Percentiles rank a stretch among this genome's conserved stretches.
Evolutionary conservation across 1,139 yeast species (phyloP).

Genomic region (Pichia sp.): DNA sequence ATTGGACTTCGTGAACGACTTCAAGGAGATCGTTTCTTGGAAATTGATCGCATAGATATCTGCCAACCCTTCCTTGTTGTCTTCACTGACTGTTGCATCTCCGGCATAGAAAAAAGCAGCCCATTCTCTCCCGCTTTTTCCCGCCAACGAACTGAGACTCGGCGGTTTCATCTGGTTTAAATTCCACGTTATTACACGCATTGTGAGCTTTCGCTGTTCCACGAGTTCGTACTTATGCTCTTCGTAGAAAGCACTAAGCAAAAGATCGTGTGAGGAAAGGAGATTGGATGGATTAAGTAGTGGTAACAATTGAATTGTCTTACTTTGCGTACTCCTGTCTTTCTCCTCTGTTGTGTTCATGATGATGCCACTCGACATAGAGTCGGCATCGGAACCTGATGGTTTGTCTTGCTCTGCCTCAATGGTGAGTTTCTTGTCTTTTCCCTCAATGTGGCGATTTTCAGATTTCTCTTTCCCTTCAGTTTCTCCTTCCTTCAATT

Average conservation of each 20-base stretch:
- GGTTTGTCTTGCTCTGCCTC: background rate
- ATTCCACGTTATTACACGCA: conserved; percentile 44
- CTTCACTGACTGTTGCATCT: conserved; percentile 23
- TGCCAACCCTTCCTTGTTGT: conserved; percentile 25
- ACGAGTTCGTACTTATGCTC: conserved; percentile 18
- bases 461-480: background rate
- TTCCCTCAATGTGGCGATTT: background rate
- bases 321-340: conserved; percentile 4
- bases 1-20: conserved; percentile 42
- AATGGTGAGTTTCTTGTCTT: background rate
- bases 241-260: conserved; percentile 21
- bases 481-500: background rate
- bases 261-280: conserved; percentile 18
- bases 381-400: background rate
- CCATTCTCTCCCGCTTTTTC: conserved; percentile 17
- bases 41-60: conserved; percentile 44
- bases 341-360: background rate
- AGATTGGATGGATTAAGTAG: conserved; percentile 27
- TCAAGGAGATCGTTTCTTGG: conserved; percentile 52
- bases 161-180: conserved; percentile 38
- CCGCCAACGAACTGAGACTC: conserved; percentile 9
- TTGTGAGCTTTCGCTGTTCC: conserved; percentile 8
- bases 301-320: conserved; percentile 16
- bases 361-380: background rate
- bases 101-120: conserved; percentile 15